phyloP scores from a whole-genome alignment of 371 early-diverging fungal genomes.

The Parasitella parasitica region DNA sequence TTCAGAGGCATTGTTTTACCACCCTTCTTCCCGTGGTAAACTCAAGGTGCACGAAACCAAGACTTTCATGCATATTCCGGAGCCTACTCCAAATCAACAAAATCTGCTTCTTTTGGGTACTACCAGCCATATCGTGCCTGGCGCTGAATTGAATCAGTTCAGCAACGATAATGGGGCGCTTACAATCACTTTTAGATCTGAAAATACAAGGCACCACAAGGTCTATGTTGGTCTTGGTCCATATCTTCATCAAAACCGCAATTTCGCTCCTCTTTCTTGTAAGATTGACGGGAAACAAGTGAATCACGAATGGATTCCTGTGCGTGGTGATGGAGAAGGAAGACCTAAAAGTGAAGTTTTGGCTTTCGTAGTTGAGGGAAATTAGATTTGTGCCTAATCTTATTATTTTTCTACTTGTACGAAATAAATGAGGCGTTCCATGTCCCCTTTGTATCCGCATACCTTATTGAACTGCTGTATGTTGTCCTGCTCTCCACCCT shows the following conservation, averaged over 20 bases:
- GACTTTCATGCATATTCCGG: conserved; percentile 48
- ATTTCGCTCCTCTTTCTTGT: conserved; percentile 13
- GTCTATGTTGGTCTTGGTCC: conserved; percentile 31
- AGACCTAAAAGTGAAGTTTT: conserved; percentile 22
- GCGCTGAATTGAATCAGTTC: conserved; percentile 33
- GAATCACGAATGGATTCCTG: conserved; percentile 24
- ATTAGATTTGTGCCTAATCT: neutral
- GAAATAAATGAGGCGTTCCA: too few relatives aligned
- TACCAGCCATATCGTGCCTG: conserved; percentile 48
- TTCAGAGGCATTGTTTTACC: conserved; percentile 31
- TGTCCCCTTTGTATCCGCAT: too few relatives aligned
- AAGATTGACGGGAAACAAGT: conserved; percentile 26
- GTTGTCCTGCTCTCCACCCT: too few relatives aligned
- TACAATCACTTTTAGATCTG: conserved; percentile 8
- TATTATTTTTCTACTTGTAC: neutral
- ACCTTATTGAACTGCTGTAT: too few relatives aligned
- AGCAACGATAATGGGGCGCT: neutral
- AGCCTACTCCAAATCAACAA: conserved; percentile 10
- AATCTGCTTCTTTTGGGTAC: conserved; percentile 35
- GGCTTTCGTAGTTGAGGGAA: conserved; percentile 18
- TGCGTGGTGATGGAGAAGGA: conserved; percentile 28
- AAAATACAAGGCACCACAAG: conserved; percentile 27
- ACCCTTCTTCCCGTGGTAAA: conserved; percentile 34
- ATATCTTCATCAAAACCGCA: conserved; percentile 13
- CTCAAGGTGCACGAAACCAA: conserved; percentile 45